Conservation (phyloP, 1,139 yeast species). For the Yamadazyma dendronema region DNA sequence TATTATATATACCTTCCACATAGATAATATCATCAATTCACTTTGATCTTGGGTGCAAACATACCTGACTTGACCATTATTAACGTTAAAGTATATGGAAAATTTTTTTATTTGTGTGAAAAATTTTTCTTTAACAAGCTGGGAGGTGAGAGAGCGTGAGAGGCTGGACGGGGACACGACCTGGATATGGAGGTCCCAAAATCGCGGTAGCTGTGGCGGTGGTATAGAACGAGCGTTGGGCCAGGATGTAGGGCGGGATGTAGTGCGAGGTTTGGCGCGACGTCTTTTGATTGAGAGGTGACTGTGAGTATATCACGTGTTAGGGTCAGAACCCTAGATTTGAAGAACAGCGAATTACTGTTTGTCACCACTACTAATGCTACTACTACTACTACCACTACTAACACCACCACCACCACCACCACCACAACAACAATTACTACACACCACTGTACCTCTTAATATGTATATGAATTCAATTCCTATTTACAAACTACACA, state of each 20-base stretch:
- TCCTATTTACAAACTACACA: slow-evolving; percentile 4
- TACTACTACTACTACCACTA: no score
- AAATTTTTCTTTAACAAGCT: slow-evolving; percentile 4
- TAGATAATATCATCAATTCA: not conserved
- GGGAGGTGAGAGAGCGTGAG: slow-evolving; percentile 1
- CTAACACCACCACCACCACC: no score
- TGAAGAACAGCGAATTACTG: not conserved
- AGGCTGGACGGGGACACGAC: slow-evolving; percentile 4
- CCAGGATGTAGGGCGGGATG: not conserved
- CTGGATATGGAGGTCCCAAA: not conserved
- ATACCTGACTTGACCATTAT: slow-evolving; percentile 66
- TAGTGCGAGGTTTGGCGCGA: not conserved
- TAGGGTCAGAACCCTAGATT: slow-evolving; percentile 5
- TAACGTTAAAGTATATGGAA: slow-evolving; percentile 15
- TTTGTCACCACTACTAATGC: no score
- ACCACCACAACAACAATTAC: no score
- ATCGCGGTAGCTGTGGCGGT: slow-evolving; percentile 3
- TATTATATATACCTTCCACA: not conserved
- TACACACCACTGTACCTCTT: no score
- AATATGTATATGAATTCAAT: no score
- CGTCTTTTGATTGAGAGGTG: not conserved
- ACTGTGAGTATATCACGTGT: slow-evolving; percentile 1
- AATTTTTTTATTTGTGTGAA: slow-evolving; percentile 12
- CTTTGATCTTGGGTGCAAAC: slow-evolving; percentile 25
- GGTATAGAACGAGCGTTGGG: not conserved